A percentile compares a stretch with the other conserved stretches of the same genome.
Evolutionary conservation across 495 filamentous ascomycete genomes (phyloP).

Genomic region (Podospora australis): DNA sequence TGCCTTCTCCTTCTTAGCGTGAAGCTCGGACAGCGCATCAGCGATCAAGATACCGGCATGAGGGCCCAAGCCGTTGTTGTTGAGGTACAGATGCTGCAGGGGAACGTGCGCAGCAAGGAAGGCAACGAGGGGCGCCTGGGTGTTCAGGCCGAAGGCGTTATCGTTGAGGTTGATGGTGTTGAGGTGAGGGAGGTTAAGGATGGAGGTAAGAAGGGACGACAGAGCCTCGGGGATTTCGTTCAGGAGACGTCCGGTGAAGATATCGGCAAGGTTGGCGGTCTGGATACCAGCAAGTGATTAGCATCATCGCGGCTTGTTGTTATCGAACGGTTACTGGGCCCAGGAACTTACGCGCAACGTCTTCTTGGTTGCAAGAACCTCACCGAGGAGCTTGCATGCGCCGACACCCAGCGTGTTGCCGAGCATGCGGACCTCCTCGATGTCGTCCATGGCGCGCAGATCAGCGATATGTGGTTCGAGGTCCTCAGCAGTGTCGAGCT

Average conservation of each 20-base stretch:
- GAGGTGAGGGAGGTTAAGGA: conserved; percentile 73
- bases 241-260: conserved; percentile 91
- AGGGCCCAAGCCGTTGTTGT: conserved; percentile 97
- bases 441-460: conserved; percentile 61
- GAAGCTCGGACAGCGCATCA: conserved; percentile 69
- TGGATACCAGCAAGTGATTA: conserved; percentile 30
- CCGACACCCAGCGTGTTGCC: conserved; percentile 90
- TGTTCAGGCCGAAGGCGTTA: conserved; percentile 96
- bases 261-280: conserved; percentile 87
- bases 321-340: not conserved
- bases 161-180: conserved; percentile 93
- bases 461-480: conserved; percentile 76
- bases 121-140: conserved; percentile 70
- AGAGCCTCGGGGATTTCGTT: conserved; percentile 90
- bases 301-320: conserved; percentile 2
- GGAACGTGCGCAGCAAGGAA: conserved; percentile 83
- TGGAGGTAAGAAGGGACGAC: conserved; percentile 72
- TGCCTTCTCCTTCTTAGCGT: conserved; percentile 69
- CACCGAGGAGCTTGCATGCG: conserved; percentile 75
- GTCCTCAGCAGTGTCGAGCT: conserved; percentile 80
- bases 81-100: conserved; percentile 84
- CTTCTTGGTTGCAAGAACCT: conserved; percentile 73
- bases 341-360: conserved; percentile 54
- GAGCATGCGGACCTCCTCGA: conserved; percentile 74
- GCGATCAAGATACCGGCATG: conserved; percentile 81